These are phyloP conservation scores for Fraxinus anomala DNA, from an alignment of 257 asterid genomes.

Conservation along the genomic window DNA sequence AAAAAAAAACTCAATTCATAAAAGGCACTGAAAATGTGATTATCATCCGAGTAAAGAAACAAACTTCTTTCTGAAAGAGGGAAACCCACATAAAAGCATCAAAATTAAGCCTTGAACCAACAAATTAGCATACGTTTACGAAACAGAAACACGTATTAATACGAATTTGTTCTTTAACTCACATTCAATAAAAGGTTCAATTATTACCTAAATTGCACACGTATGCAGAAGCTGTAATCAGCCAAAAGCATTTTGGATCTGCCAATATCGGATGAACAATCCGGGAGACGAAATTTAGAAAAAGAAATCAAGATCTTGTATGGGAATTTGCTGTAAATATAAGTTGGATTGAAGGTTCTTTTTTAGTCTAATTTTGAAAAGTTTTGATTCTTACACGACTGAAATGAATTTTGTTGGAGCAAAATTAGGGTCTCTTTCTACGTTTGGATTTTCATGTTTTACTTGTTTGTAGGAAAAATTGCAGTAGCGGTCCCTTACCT, in stretches of 20 bases:
- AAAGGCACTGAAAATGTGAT: constrained; percentile 17
- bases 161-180: not conserved
- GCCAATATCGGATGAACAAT: constrained; percentile 9
- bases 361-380: constrained; percentile 19
- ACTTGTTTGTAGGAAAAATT: not conserved
- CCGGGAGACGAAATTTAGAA: constrained; percentile 9
- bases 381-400: constrained; percentile 33
- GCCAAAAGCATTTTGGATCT: constrained; percentile 37
- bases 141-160: constrained; percentile 21
- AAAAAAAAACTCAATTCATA: not conserved
- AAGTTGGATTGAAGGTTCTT: constrained; percentile 21
- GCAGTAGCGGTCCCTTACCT: no score
- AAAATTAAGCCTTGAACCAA: constrained; percentile 10
- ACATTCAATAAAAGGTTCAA: not conserved
- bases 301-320: constrained; percentile 20
- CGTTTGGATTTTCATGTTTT: not conserved
- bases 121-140: constrained; percentile 14
- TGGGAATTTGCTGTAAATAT: constrained; percentile 22
- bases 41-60: not conserved
- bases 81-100: not conserved
- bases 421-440: not conserved
- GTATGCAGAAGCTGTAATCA: constrained; percentile 1
- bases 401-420: constrained; percentile 19
- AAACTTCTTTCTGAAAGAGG: constrained; percentile 16
- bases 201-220: constrained; percentile 31